Base-by-base conservation (phyloP, 2,329 filamentous ascomycete genomes). In the Cercospora berteroae region DNA sequence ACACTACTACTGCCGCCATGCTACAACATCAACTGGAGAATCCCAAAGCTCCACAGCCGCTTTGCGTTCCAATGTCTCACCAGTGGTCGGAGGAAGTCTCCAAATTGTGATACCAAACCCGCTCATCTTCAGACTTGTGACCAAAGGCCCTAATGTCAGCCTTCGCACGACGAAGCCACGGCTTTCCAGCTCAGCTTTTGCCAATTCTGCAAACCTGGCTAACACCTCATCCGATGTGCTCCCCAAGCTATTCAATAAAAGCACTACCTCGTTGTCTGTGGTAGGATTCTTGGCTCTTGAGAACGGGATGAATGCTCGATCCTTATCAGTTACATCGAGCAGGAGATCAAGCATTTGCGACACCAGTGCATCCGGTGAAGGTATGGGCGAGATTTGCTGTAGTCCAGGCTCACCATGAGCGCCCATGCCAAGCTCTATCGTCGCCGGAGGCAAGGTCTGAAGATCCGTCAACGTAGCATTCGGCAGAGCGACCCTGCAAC, bases 361-460 rank as follows among this genome's bases (percentile, higher is more conserved):
- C 5, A 76, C 75, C 7, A 80, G 72, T 20, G 69, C 73, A 31
- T 77, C 74, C 1, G 77, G 74, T 2, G 73, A 68, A 1, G 78
- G 77, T n/a, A 79, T 71, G 0, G 77, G 87, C 0, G 83, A 84
- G 18, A 88, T 75, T 75, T 86, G 87, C 73, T 80, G 81, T 73
- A 87, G 85, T 0, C 80, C 88, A 0, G 88, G 88, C 76, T 90
- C 88, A 73, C 89, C 89, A 75, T 90, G 88, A 13, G 87, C 87
- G 0, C 88, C 88, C 23, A 88, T 89, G 3, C 88, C 88, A n/a
- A 90, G 80, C 75, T 89, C 88, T 39, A 89, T 76, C 65, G 87
- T 86, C 64, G 86, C 77, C 1, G 78, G 75, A 9, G 77, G 79
- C 2, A 88, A 80, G 16, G 78, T 81, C 70, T 88, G 86, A 71